Evolutionary conservation across 306 rosid species (phyloP), one percentile per base, ranked within the genome.

Genomic region (Senna siamea): DNA sequence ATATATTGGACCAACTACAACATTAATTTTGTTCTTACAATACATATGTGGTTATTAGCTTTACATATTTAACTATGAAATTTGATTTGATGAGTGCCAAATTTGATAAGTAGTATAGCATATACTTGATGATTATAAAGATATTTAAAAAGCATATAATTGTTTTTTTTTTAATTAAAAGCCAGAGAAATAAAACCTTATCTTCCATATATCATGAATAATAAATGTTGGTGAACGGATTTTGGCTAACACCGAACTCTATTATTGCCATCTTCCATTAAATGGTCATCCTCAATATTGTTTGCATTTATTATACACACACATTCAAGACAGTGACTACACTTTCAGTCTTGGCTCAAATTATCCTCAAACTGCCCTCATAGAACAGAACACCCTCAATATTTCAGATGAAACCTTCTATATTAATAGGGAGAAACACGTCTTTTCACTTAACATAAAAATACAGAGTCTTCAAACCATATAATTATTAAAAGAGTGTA

Each of bases 181-280:
- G 47, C 1, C 3, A 61, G 2, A 30, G 3, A 72, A 58, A 56
- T 47, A 34, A 20, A 50, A 55, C 54, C 69, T 64, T 64, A 47
- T 71, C 56, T 11, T n/a, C 34, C 15, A 6, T 7, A 59, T 26
- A 38, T 56, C 41, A 38, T 70, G 59, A 62, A 38, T 20, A 76
- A 72, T 79, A 71, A 81, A 85, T 83, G 84, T 76, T 78, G 51
- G 61, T 18, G 13, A 56, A 15, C 17, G 62, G 63, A 75, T 76
- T 79, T 72, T 48, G 75, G 72, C 82, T 58, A 72, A 70, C 82
- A 60, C 82, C 74, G 19, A 83, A 69, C 89, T 85, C 87, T 73
- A 85, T 81, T 83, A 83, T 81, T 83, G 86, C 30, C 80, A 14
- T 26, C 56, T 30, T 66, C 51, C 50, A 75, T 80, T 84, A 50